Conservation (phyloP, 495 filamentous ascomycete species). For the Penicillium mononematosum region DNA sequence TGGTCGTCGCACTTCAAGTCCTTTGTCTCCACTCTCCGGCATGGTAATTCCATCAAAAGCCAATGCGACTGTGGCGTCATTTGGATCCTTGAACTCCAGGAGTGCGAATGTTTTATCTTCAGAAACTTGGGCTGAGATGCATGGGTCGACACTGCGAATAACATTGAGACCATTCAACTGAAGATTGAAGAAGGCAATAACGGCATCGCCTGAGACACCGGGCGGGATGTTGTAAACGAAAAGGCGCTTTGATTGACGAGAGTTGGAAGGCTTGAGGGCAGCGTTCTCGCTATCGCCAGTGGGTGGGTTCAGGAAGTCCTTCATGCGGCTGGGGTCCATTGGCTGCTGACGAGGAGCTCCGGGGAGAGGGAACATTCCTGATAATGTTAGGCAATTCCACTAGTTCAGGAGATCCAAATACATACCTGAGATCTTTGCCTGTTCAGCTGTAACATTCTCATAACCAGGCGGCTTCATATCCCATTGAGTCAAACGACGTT, state of each 20-base stretch:
- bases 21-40: constrained; percentile 63
- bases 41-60: constrained; percentile 88
- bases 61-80: constrained; percentile 86
- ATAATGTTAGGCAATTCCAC: constrained; percentile 13
- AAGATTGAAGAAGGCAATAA: constrained; percentile 89
- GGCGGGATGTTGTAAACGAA: constrained; percentile 79
- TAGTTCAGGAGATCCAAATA: neutral
- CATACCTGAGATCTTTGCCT: constrained; percentile 92
- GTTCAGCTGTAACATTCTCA: constrained; percentile 97
- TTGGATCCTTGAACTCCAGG: constrained; percentile 82
- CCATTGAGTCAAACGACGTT: constrained; percentile 94
- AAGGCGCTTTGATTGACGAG: constrained; percentile 87
- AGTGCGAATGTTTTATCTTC: constrained; percentile 76
- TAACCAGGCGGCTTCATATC: constrained; percentile 99
- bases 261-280: constrained; percentile 86
- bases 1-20: constrained; percentile 81
- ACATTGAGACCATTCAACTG: constrained; percentile 95
- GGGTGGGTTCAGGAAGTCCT: constrained; percentile 93
- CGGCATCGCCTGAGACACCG: constrained; percentile 62
- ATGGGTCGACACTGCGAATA: constrained; percentile 77
- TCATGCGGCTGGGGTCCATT: constrained; percentile 91
- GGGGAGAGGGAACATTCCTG: constrained; percentile 94
- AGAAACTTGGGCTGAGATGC: constrained; percentile 80
- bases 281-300: constrained; percentile 69
- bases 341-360: constrained; percentile 93